Evolutionary conservation across 2,329 filamentous ascomycete genomes (phyloP).

Genomic region (Parascedosporium putredinis): DNA sequence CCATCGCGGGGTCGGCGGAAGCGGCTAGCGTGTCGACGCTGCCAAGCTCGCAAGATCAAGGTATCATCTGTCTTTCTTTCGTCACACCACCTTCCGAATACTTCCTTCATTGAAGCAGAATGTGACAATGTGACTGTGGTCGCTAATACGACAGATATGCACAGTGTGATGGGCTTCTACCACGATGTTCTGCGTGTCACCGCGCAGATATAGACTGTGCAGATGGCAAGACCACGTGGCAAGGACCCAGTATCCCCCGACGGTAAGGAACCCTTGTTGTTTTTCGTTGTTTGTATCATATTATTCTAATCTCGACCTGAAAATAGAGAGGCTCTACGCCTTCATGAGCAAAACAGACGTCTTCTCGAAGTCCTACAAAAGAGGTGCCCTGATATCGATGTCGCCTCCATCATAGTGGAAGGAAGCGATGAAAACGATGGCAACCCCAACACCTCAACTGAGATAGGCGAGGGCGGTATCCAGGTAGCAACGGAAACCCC

Average conservation of each 20-base stretch:
- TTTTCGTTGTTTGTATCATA: no score
- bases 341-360: slow-evolving; percentile 3
- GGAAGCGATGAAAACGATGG: no score
- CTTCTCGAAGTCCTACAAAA: slow-evolving; percentile 11
- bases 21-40: slow-evolving; percentile 23
- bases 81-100: no score
- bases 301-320: no score
- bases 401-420: no score
- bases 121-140: no score
- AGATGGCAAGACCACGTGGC: slow-evolving; percentile 30
- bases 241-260: slow-evolving; percentile 13
- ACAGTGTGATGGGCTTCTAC: slow-evolving; percentile 30
- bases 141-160: no score
- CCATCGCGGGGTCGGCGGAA: slow-evolving; percentile 15
- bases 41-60: slow-evolving; percentile 37
- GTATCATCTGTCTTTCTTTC: not conserved
- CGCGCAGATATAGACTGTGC: slow-evolving; percentile 30
- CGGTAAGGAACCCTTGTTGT: not conserved
- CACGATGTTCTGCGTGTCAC: slow-evolving; percentile 31
- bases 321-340: not conserved
- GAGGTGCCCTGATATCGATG: slow-evolving; percentile 30
- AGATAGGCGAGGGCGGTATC: no score
- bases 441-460: no score
- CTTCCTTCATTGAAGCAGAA: no score
- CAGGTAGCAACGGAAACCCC: slow-evolving; percentile 10